Evolutionary conservation across 805 yeast genomes (phyloP).

Genomic region (Metschnikowia aberdeeniae): DNA sequence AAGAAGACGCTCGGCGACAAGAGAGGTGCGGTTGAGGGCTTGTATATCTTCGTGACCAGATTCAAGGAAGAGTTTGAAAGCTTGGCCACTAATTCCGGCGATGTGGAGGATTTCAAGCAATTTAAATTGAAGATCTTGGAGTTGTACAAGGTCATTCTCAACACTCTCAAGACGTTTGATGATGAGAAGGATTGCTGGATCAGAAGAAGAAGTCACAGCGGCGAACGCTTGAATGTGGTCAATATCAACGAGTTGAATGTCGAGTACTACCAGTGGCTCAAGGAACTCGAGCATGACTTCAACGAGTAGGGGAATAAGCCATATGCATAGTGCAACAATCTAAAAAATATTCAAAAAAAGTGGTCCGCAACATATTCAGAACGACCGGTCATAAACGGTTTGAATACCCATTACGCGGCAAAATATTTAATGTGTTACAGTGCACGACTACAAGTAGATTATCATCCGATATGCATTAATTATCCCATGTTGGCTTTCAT

Average conservation of each 20-base stretch:
- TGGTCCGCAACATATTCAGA: too few species aligned
- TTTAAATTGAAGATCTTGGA: conserved; percentile 38
- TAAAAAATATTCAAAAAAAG: too few species aligned
- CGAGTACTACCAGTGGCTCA: conserved; percentile 36
- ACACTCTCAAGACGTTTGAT: conserved; percentile 33
- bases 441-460: too few species aligned
- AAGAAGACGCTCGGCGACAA: conserved; percentile 20
- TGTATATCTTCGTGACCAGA: conserved; percentile 34
- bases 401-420: too few species aligned
- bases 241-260: conserved; percentile 26
- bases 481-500: conserved; percentile 48
- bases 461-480: not conserved
- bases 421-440: too few species aligned
- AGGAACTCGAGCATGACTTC: conserved; percentile 28
- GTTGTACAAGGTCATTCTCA: conserved; percentile 38
- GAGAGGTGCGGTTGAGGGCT: conserved; percentile 43
- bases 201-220: conserved; percentile 18
- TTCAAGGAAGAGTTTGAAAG: conserved; percentile 26
- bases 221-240: conserved; percentile 18
- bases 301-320: not conserved
- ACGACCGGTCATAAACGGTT: too few species aligned
- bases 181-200: conserved; percentile 38
- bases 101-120: conserved; percentile 25
- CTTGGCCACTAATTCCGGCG: conserved; percentile 13
- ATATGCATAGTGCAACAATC: too few species aligned